Evolutionary conservation across 192 early-diverging fungal genomes (phyloP).

Genomic region (Coemansia brasiliensis): DNA sequence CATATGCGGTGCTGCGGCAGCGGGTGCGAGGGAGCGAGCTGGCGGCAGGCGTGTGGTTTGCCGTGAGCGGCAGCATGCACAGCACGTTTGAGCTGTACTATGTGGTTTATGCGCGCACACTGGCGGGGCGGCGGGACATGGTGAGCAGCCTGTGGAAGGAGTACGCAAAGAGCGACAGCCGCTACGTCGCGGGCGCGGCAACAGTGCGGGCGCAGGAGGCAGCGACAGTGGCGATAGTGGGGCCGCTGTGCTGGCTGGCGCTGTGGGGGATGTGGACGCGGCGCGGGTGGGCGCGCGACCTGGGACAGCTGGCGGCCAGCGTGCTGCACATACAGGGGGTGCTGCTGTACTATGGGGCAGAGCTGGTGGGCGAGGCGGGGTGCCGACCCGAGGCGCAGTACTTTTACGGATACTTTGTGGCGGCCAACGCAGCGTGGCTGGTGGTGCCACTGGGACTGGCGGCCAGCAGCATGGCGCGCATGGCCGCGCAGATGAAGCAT

Average conservation of each 20-base stretch:
- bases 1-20: constrained; percentile 6
- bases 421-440: constrained; percentile 66
- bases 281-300: constrained; percentile 39
- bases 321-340: constrained; percentile 67
- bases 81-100: constrained; percentile 66
- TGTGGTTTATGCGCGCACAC: constrained; percentile 46
- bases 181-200: constrained; percentile 60
- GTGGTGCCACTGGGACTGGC: constrained; percentile 57
- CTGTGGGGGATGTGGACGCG: constrained; percentile 26
- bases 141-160: constrained; percentile 71
- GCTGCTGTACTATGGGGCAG: constrained; percentile 63
- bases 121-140: constrained; percentile 46
- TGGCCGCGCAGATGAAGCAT: not conserved
- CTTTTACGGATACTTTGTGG: constrained; percentile 65
- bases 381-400: constrained; percentile 60
- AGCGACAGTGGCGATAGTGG: constrained; percentile 56
- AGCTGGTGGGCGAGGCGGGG: constrained; percentile 56
- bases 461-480: constrained; percentile 12
- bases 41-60: constrained; percentile 62
- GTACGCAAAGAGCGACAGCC: constrained; percentile 68
- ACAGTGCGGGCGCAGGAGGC: constrained; percentile 63
- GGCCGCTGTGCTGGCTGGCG: constrained; percentile 33
- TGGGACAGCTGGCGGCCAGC: constrained; percentile 58
- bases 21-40: constrained; percentile 3
- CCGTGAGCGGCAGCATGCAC: constrained; percentile 63